phyloP scores from a whole-genome alignment of 208 protist species.

The Lotmaria passim region DNA sequence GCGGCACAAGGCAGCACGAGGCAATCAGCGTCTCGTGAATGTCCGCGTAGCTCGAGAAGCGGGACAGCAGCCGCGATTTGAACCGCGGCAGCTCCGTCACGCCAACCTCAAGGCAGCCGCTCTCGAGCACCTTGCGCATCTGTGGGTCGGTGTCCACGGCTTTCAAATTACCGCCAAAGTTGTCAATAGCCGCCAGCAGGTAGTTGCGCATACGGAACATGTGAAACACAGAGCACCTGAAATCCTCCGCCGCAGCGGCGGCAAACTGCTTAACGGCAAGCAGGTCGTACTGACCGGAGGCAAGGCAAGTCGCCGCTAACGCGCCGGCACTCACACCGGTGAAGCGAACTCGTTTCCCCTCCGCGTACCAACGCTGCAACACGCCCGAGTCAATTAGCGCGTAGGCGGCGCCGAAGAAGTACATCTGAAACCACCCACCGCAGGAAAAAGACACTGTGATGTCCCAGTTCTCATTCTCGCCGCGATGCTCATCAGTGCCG shows the following conservation, averaged over 20 bases:
- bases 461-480: slow-evolving; percentile 35
- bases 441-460: slow-evolving; percentile 78
- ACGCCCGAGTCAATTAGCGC: slow-evolving; percentile 74
- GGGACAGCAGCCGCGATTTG: slow-evolving; percentile 37
- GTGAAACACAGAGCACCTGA: slow-evolving; percentile 50
- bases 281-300: slow-evolving; percentile 49
- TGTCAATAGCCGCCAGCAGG: slow-evolving; percentile 42
- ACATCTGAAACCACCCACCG: slow-evolving; percentile 83
- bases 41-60: slow-evolving; percentile 54
- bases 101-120: slow-evolving; percentile 71
- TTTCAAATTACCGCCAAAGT: slow-evolving; percentile 47
- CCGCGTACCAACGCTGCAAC: slow-evolving; percentile 41
- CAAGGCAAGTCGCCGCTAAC: slow-evolving; percentile 55
- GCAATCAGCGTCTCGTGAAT: slow-evolving; percentile 63
- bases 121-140: slow-evolving; percentile 34
- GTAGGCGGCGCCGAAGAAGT: slow-evolving; percentile 78
- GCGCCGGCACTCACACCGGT: slow-evolving; percentile 62
- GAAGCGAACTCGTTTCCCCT: slow-evolving; percentile 73
- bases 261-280: slow-evolving; percentile 47
- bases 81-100: slow-evolving; percentile 70
- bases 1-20: slow-evolving; percentile 74
- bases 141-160: slow-evolving; percentile 43
- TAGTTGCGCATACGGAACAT: slow-evolving; percentile 54
- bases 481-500: neutral
- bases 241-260: slow-evolving; percentile 43